phyloP scores from a whole-genome alignment of 2,329 filamentous ascomycete species.

The Metarhizium anisopliae region DNA sequence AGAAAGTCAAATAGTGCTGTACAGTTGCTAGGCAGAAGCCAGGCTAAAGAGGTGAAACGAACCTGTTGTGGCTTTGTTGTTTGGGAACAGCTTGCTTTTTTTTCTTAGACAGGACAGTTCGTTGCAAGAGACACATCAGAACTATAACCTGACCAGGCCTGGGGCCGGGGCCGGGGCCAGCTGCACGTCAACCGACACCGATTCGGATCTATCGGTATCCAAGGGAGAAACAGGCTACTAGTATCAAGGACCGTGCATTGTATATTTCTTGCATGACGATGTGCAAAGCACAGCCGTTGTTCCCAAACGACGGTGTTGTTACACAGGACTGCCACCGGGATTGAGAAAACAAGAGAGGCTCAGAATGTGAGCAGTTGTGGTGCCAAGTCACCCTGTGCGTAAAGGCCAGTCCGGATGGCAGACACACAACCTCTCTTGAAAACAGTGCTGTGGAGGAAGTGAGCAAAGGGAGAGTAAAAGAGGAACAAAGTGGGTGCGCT shows the following conservation, averaged over 20 bases:
- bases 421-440: background rate
- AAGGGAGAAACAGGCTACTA: background rate
- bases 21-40: background rate
- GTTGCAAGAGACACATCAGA: background rate
- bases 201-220: constrained; percentile 5
- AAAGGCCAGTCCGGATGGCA: too few species aligned
- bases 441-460: background rate
- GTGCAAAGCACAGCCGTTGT: background rate
- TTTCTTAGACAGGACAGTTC: background rate
- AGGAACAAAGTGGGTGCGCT: background rate
- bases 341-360: too few species aligned
- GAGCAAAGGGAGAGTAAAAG: background rate
- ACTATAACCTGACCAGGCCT: background rate
- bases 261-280: background rate
- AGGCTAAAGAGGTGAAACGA: background rate
- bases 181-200: constrained; percentile 5
- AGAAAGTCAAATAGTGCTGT: background rate
- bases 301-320: too few species aligned
- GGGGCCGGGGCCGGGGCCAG: background rate
- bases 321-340: too few species aligned
- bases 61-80: background rate
- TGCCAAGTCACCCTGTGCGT: too few species aligned
- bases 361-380: too few species aligned
- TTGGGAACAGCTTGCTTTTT: background rate
- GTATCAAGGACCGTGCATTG: background rate